Evolutionary conservation across 345 rosid genomes (phyloP).

Genomic region (Viola odorata): DNA sequence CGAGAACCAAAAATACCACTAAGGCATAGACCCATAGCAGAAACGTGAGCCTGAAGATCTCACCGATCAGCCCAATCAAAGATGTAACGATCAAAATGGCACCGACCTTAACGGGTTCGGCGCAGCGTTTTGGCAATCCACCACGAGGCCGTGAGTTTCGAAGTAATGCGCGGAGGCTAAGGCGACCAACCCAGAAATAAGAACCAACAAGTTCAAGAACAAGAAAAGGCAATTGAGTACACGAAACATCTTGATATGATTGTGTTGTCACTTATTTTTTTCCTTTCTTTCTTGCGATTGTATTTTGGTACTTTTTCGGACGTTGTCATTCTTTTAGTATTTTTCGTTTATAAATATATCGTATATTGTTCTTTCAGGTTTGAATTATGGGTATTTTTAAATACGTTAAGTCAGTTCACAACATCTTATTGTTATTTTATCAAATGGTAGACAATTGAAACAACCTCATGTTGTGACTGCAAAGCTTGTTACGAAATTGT

Average conservation of each 20-base stretch:
- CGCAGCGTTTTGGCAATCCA: slow-evolving; percentile 6
- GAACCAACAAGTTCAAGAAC: background rate
- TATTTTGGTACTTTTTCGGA: too few species aligned
- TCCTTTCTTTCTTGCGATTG: too few species aligned
- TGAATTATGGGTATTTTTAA: too few species aligned
- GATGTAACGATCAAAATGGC: background rate
- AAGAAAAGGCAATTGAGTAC: slow-evolving; percentile 8
- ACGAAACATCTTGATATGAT: slow-evolving; percentile 13
- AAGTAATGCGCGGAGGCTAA: slow-evolving; percentile 3
- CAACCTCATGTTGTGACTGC: too few species aligned
- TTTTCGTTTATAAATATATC: too few species aligned
- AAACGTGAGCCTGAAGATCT: background rate
- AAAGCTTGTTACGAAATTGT: too few species aligned
- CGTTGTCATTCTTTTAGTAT: too few species aligned
- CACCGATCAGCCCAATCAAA: background rate
- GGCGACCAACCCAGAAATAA: slow-evolving; percentile 11
- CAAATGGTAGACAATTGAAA: too few species aligned
- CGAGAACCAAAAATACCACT: slow-evolving; percentile 17
- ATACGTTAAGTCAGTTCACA: too few species aligned
- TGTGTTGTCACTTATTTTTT: too few species aligned
- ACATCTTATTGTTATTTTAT: too few species aligned
- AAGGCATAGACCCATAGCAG: slow-evolving; percentile 20
- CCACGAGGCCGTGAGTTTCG: slow-evolving; percentile 8
- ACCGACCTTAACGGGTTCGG: background rate
- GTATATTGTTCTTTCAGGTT: too few species aligned